phyloP scores from a whole-genome alignment of 352 stramenopile species.

The Thraustochytrium sp. region DNA sequence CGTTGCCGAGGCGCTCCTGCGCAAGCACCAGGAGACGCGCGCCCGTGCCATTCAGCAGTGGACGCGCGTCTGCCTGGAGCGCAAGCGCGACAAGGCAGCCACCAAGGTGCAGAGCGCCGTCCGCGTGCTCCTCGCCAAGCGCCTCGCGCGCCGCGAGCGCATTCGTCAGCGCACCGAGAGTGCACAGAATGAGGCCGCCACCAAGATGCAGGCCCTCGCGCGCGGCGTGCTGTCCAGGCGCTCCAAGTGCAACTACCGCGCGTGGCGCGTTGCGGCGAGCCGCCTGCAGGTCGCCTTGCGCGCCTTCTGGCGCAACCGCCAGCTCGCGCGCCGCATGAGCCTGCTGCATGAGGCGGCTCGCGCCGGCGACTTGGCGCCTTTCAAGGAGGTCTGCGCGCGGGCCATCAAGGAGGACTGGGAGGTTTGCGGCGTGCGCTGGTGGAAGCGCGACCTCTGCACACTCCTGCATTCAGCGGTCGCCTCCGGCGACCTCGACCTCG shows the following conservation, averaged over 20 bases:
- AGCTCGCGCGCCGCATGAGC: constrained; percentile 35
- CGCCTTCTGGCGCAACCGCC: constrained; percentile 35
- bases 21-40: neutral
- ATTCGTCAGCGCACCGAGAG: neutral
- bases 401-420: neutral
- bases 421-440: constrained; percentile 59
- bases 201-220: constrained; percentile 64
- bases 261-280: neutral
- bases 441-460: constrained; percentile 69
- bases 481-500: constrained; percentile 72
- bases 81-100: constrained; percentile 17
- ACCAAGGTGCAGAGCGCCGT: neutral
- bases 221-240: constrained; percentile 62
- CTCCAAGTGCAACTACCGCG: constrained; percentile 22
- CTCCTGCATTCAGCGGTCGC: constrained; percentile 77
- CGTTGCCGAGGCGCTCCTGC: neutral
- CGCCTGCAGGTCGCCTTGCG: neutral
- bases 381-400: neutral
- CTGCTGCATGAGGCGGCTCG: neutral
- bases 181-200: neutral
- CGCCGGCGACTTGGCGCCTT: neutral
- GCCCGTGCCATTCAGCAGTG: constrained; percentile 14
- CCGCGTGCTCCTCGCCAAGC: constrained; percentile 47
- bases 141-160: constrained; percentile 2
- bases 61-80: neutral